Base-by-base conservation (phyloP, 805 yeast species). In the Metschnikowia peoriensis region DNA sequence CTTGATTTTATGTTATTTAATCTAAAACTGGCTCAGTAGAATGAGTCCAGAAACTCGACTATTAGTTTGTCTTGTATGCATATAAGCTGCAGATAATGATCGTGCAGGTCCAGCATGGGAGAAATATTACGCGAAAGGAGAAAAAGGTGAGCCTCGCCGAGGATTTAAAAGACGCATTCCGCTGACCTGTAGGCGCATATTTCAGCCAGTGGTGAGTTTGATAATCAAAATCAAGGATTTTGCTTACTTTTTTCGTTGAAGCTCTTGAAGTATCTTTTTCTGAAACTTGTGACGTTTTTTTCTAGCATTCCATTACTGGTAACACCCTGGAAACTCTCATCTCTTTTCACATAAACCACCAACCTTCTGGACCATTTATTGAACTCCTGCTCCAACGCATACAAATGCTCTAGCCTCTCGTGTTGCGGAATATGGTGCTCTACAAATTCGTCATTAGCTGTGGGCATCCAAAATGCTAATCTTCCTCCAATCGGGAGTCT, bases 391-490 rank as follows among this genome's bases (percentile, higher is more conserved):
- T 86, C 93, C 55, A 96, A 77, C 54, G 85, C 83, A 58, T 87
- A 84, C 45, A 85, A 71, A 60, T 91, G 74, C 61, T 88, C 87
- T 52, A 94, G 68, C 41, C 80, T 81, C 55, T 81, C 77, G 68
- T 94, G 97, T 60, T 82, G 84, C 6, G 98, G 98, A 28, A 92
- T 83, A 49, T 79, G 74, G 44, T 88, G 82, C 51, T 78, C 81
- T 37, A 82, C 76, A 57, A 80, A 83, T 59, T 88, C 96, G 62
- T 89, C 96, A 65, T 92, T 91, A 1, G 97, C 96, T 1, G 96
- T 87, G 0, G 99, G 99, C 94, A 92, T 89, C 99, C 99, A 94
- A 68, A 91, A 92, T 28, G 94, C 89, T 37, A 94, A 75, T 57
- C 98, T 75, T 0, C 97, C 97, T 7, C 81, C 82, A 2, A 83